Percentiles rank a stretch among this genome's conserved stretches.
These are phyloP conservation scores for Grigorovia humatica DNA, from an alignment of 805 yeast species.

Conservation along the genomic window DNA sequence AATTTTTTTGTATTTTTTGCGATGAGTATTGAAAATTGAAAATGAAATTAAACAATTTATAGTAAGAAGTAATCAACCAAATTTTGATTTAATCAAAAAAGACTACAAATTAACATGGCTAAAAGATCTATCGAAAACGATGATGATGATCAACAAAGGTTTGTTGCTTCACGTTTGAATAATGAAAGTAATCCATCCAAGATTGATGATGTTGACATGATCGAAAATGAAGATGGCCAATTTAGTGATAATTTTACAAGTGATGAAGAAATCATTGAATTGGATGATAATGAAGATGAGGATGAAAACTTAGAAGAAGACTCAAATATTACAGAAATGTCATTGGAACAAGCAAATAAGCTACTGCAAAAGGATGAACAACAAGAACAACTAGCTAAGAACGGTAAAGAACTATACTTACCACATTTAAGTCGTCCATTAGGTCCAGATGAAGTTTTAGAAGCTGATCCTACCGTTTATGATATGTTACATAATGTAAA, in stretches of 20 bases:
- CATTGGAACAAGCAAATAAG: constrained; percentile 30
- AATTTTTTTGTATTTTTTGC: neutral
- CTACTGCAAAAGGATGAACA: constrained; percentile 30
- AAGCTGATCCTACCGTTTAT: constrained; percentile 92
- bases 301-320: constrained; percentile 28
- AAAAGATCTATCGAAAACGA: constrained; percentile 36
- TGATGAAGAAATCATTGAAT: constrained; percentile 79
- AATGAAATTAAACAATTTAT: too few relatives aligned
- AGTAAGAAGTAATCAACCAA: too few relatives aligned
- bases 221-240: constrained; percentile 65
- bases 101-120: constrained; percentile 29
- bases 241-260: constrained; percentile 89
- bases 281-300: constrained; percentile 51
- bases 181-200: constrained; percentile 15
- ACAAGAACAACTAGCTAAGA: constrained; percentile 27
- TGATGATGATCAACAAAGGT: constrained; percentile 31
- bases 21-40: constrained; percentile 1
- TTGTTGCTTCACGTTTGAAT: constrained; percentile 33
- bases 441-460: constrained; percentile 91
- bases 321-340: constrained; percentile 26
- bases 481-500: constrained; percentile 93
- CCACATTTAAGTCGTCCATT: constrained; percentile 85
- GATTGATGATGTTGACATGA: constrained; percentile 39
- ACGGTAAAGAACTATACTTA: constrained; percentile 47
- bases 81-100: neutral